Evolutionary conservation across 345 rosid species (phyloP), one percentile per base, ranked within the genome.

Genomic region (Aquilaria malaccensis): DNA sequence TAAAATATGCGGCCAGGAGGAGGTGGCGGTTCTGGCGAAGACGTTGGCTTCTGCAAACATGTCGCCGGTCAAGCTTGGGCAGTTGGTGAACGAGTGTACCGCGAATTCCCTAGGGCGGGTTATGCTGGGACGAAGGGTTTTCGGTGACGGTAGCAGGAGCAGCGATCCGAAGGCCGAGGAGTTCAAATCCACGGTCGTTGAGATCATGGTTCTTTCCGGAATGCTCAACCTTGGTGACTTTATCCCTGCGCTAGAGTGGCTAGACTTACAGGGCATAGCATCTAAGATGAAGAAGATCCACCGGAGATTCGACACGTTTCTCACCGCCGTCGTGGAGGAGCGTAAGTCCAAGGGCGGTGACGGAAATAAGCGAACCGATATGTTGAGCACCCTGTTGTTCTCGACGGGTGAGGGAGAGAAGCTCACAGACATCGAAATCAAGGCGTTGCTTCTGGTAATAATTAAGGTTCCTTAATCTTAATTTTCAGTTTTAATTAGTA

Each of bases 211-310:
- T 49, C 64, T 89, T 45, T 94, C 92, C 0, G 98, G 97, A 22
- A 85, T 85, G 4, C 83, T 93, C 66, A 89, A 93, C 78, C 46
- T 93, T 59, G 91, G 97, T 30, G 98, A 93, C 69, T 93, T 84
- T 53, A 70, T 93, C 32, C 98, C 97, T 1, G 73, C 88, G 0
- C 71, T 93, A 51, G 96, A 85, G 59, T 80, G 91, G 76, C 78
- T 93, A 13, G 98, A 93, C 67, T 76, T 93, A 47, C 97, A 93
- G 65, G 87, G 98, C 1, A 88, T 89, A 2, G 83, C 82, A 2
- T 74, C 77, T 32, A 93, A 85, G 76, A 93, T 93, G 98, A 93
- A 89, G 91, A 77, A 73, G 49, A 78, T 93, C 0, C 98, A 93
- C 58, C 74, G 83, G 58, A 75, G 92, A 56, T 85, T 93, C 31